These are phyloP conservation scores for Scedosporium boydii DNA, from an alignment of 2,329 filamentous ascomycete species.

Conservation along the genomic window DNA sequence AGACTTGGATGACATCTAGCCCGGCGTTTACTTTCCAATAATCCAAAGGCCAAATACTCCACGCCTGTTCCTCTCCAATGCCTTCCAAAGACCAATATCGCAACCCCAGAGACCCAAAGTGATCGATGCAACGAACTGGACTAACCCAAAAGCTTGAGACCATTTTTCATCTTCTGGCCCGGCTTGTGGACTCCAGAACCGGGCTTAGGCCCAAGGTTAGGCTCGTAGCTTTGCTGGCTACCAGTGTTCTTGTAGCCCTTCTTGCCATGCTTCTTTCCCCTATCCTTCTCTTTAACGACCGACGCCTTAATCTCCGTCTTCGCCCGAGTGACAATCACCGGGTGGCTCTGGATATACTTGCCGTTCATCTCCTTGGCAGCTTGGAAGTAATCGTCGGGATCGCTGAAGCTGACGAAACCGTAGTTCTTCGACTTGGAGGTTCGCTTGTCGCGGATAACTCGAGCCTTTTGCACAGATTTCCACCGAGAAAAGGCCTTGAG, in stretches of 20 bases:
- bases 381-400: constrained; percentile 93
- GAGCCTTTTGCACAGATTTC: constrained; percentile 80
- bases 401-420: constrained; percentile 91
- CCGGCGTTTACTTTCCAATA: not conserved
- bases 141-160: constrained; percentile 51
- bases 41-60: not conserved
- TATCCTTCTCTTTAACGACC: constrained; percentile 52
- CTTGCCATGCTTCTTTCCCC: constrained; percentile 18
- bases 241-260: constrained; percentile 25
- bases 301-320: constrained; percentile 84
- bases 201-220: constrained; percentile 37
- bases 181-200: constrained; percentile 50
- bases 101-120: not conserved
- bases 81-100: not conserved
- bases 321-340: constrained; percentile 75
- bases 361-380: constrained; percentile 97
- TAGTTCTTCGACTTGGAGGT: constrained; percentile 95
- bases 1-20: not conserved
- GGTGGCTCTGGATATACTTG: constrained; percentile 98
- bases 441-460: constrained; percentile 89
- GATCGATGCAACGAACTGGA: too few species aligned
- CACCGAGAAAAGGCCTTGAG: constrained; percentile 90
- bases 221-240: constrained; percentile 34
- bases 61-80: not conserved
- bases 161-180: constrained; percentile 59